phyloP scores from a whole-genome alignment of 169 alveolate genomes.

The Babesia ovis region DNA sequence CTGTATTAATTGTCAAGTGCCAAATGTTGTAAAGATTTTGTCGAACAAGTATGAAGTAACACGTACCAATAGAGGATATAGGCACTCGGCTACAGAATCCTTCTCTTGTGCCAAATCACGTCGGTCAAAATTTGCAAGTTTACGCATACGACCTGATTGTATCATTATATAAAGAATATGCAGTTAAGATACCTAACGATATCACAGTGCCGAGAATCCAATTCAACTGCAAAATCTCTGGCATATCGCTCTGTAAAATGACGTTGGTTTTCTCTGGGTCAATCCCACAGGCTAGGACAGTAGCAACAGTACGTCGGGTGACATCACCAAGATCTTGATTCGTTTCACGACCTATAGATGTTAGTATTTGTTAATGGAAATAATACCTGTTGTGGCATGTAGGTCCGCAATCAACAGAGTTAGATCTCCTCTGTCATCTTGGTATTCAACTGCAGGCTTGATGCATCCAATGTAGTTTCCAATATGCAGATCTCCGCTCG shows the following conservation, averaged over 20 bases:
- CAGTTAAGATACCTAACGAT: constrained; percentile 22
- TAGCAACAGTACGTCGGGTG: constrained; percentile 39
- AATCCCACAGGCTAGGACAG: constrained; percentile 60
- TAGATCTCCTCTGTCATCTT: constrained; percentile 21
- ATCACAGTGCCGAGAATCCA: constrained; percentile 56
- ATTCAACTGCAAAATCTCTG: constrained; percentile 50
- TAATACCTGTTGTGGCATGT: constrained; percentile 56
- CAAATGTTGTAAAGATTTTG: background rate
- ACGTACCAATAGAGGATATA: constrained; percentile 57
- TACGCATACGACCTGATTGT: constrained; percentile 42
- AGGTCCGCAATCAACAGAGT: constrained; percentile 55
- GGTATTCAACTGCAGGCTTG: constrained; percentile 54
- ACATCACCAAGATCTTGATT: background rate
- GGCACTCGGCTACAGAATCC: constrained; percentile 29
- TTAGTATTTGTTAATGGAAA: too few relatives aligned
- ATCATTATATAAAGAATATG: background rate
- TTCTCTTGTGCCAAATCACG: constrained; percentile 11
- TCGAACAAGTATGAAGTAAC: background rate
- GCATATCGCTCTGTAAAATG: constrained; percentile 57
- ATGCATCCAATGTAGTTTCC: constrained; percentile 70
- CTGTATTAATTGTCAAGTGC: constrained; percentile 1
- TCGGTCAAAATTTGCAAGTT: constrained; percentile 42
- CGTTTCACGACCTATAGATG: background rate
- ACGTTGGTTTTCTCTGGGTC: constrained; percentile 39
- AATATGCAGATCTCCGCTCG: constrained; percentile 64